These are phyloP conservation scores for Coemansia sp. DNA, from an alignment of 192 early-diverging fungal genomes.

Conservation along the genomic window DNA sequence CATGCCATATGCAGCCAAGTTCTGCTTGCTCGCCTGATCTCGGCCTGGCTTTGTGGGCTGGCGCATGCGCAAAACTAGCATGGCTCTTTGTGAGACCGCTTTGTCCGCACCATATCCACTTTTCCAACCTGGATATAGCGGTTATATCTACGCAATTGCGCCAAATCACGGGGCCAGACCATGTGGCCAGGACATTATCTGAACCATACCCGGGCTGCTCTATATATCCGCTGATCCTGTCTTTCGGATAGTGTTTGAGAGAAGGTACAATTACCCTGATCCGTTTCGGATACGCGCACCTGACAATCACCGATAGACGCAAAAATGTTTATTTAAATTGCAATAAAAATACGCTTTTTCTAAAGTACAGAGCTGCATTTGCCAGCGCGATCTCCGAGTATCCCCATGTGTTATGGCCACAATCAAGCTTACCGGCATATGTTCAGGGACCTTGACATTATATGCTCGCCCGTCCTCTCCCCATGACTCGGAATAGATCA, in stretches of 20 bases:
- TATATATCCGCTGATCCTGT: constrained; percentile 1
- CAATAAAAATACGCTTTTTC: neutral
- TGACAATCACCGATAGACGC: neutral
- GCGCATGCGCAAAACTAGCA: neutral
- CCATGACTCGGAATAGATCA: neutral
- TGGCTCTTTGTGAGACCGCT: neutral
- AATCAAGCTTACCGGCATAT: neutral
- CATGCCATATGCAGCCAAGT: neutral
- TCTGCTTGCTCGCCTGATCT: neutral
- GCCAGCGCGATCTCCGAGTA: neutral
- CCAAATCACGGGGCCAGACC: neutral
- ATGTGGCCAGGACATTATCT: neutral
- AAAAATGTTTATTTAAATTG: neutral
- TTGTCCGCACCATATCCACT: neutral
- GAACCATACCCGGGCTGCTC: neutral
- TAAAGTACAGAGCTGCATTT: neutral
- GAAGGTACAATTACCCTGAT: constrained; percentile 1
- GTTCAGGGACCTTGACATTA: constrained; percentile 2
- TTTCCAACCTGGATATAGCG: neutral
- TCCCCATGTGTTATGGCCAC: neutral
- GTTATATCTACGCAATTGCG: neutral
- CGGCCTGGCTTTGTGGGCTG: neutral
- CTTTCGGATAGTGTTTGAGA: constrained; percentile 2
- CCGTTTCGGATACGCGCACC: constrained; percentile 2
- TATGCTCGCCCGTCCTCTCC: neutral